Evolutionary conservation across 257 asterid genomes (phyloP).

Genomic region (Nicotiana knightiana): DNA sequence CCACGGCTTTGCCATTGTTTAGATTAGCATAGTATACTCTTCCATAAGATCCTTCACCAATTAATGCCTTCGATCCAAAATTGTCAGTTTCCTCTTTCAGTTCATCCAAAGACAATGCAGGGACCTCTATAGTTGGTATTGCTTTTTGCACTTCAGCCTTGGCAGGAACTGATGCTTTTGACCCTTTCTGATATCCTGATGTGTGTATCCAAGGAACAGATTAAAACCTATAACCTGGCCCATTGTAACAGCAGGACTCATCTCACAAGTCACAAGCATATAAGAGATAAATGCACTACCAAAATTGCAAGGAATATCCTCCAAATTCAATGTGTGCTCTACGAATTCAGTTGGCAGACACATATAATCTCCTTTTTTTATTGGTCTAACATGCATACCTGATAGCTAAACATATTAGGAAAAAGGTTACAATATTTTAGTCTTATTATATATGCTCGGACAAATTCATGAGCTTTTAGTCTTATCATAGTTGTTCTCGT

Average conservation of each 20-base stretch:
- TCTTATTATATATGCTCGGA: neutral
- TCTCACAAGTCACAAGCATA: neutral
- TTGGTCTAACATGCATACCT: neutral
- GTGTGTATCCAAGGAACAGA: neutral
- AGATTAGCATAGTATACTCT: constrained; percentile 7
- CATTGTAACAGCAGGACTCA: neutral
- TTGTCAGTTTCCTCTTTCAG: constrained; percentile 5
- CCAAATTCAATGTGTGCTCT: neutral
- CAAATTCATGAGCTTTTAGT: neutral
- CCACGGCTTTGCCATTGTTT: constrained; percentile 58
- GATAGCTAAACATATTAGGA: neutral
- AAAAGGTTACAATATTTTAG: neutral
- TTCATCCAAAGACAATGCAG: constrained; percentile 5
- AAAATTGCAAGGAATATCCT: neutral
- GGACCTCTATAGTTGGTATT: constrained; percentile 10
- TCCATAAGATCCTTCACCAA: constrained; percentile 13
- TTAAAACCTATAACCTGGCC: constrained; percentile 2
- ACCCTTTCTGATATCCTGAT: neutral
- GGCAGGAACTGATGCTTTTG: constrained; percentile 2
- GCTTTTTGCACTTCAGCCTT: constrained; percentile 8
- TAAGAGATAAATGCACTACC: neutral
- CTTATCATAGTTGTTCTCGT: too few species aligned
- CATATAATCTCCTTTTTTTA: neutral
- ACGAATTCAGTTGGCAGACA: neutral
- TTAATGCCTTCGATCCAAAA: constrained; percentile 7